Evolutionary conservation across 2,329 filamentous ascomycete species (phyloP).

Genomic region (Verticillium zaregamsianum): DNA sequence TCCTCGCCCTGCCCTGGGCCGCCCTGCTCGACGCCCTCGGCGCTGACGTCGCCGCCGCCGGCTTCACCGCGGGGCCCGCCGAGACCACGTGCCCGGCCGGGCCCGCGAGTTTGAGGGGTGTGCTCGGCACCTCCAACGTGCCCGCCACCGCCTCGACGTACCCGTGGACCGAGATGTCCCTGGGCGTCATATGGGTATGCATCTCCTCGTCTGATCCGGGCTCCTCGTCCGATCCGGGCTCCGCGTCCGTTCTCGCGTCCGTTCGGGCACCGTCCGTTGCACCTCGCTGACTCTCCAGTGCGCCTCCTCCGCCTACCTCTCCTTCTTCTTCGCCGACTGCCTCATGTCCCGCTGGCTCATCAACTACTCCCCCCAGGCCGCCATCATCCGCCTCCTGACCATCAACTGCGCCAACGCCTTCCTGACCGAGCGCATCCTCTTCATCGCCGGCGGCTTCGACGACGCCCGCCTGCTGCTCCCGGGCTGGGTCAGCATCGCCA

Average conservation of each 20-base stretch:
- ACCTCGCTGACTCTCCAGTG: constrained; percentile 60
- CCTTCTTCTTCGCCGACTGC: constrained; percentile 80
- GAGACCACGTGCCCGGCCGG: constrained; percentile 31
- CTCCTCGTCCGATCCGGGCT: no score
- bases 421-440: constrained; percentile 67
- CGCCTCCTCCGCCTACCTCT: constrained; percentile 71
- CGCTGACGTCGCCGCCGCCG: constrained; percentile 4
- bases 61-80: constrained; percentile 13
- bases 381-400: constrained; percentile 73
- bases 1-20: constrained; percentile 30
- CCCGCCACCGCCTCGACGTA: constrained; percentile 20
- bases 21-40: constrained; percentile 7
- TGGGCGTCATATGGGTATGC: constrained; percentile 72
- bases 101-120: constrained; percentile 30
- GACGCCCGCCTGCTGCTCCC: constrained; percentile 69
- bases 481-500: constrained; percentile 75
- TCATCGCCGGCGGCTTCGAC: constrained; percentile 64
- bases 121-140: constrained; percentile 39
- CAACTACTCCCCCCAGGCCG: constrained; percentile 77
- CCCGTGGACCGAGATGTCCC: constrained; percentile 60
- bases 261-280: no score
- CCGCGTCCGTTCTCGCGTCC: no score
- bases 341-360: constrained; percentile 83
- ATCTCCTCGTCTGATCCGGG: no score
- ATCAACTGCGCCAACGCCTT: constrained; percentile 73